phyloP scores from a whole-genome alignment of 23 red algal species.

The Gracilaria caudata region DNA sequence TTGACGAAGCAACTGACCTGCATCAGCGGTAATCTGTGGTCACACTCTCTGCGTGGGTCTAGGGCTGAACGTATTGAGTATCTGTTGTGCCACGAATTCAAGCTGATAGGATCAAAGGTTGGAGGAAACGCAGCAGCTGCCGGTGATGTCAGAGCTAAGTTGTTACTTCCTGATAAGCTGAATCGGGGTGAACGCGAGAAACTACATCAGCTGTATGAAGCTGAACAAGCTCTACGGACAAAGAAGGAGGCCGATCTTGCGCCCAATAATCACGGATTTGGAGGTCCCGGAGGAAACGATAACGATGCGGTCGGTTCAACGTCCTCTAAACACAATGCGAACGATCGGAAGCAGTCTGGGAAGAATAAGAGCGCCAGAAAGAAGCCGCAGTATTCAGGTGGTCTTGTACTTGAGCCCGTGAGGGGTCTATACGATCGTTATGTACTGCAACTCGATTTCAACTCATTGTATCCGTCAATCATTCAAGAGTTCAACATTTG shows the following conservation, averaged over 20 bases:
- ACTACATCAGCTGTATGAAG: conserved; percentile 18
- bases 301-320: background rate
- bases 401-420: conserved; percentile 93
- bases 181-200: conserved; percentile 53
- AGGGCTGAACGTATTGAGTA: conserved; percentile 95
- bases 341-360: background rate
- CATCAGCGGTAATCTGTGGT: conserved; percentile 95
- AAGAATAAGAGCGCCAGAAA: conserved; percentile 62
- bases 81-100: conserved; percentile 93
- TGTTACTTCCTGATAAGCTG: conserved; percentile 93
- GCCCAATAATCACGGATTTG: conserved; percentile 12
- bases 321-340: background rate
- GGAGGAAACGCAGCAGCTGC: conserved; percentile 9
- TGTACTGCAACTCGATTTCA: conserved; percentile 98
- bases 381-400: conserved; percentile 94
- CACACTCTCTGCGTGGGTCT: conserved; percentile 72
- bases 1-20: conserved; percentile 81
- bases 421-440: conserved; percentile 90
- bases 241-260: background rate
- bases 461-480: conserved; percentile 98
- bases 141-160: conserved; percentile 57
- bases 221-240: conserved; percentile 8
- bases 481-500: conserved; percentile 99
- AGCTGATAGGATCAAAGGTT: conserved; percentile 49
- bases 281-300: background rate